Base-by-base conservation (phyloP, 139 green algal genomes). In the Chlorella sp. region DNA sequence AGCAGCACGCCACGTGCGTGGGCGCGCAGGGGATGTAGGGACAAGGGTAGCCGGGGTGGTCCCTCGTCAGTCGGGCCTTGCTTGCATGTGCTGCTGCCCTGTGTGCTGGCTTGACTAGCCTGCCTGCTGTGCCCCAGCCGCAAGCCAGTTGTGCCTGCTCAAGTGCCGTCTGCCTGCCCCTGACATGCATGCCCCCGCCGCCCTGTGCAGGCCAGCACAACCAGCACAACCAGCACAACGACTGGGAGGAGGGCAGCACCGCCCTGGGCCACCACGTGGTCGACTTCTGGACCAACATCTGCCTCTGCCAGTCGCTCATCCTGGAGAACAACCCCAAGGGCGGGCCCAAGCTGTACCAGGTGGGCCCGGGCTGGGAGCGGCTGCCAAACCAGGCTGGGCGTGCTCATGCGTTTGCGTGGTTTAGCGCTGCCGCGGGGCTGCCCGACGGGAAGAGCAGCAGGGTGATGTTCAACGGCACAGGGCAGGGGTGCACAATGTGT, bases 231-330 rank as follows among this genome's bases (percentile, higher is more conserved):
- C 57, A 77, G 77, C 39, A n/a, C 64, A 53, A 71, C 86, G 88
- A 83, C 66, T 83, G 76, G 66, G 88, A 85, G 30, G 71, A 85
- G 71, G 88, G 66, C 78, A 90, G 53, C 78, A 81, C 79, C 15
- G 60, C 89, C 37, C 60, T 95, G 60, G 92, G 92, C 40, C 86
- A 93, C 73, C 93, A 95, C 53, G 61, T 95, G 82, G 34, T 95
- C 42, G 94, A 96, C 89, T 96, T 96, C 77, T 96, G 92, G 89
- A 93, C 91, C 60, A 95, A 94, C 76, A 83, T 96, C 32, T 96
- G 94, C 88, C 42, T 96, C 18, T 96, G 94, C 86, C 94, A 96
- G 88, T 95, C 90, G 32, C 90, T 96, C 36, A 96, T 96, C 66
- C 77, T 96, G 48, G 94, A 96, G 88, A 69, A 88, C 18, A 81